These are phyloP conservation scores for Metschnikowia dekortorum DNA, from an alignment of 805 yeast genomes.

Conservation along the genomic window DNA sequence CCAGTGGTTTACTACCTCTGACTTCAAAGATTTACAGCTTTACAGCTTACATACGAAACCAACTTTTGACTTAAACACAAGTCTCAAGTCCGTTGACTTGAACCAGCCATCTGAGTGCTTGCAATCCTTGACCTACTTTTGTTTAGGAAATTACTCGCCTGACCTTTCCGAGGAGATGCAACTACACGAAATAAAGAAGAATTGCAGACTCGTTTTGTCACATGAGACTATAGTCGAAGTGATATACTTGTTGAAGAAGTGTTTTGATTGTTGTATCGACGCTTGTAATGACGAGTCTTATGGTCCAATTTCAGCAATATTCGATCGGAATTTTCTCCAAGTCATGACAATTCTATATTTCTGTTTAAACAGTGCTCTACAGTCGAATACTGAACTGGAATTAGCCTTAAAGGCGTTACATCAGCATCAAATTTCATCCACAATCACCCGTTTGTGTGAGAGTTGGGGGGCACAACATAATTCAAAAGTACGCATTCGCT, in stretches of 20 bases:
- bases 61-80: neutral
- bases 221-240: constrained; percentile 11
- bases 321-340: constrained; percentile 21
- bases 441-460: constrained; percentile 50
- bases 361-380: constrained; percentile 23
- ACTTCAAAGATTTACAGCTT: constrained; percentile 17
- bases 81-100: neutral
- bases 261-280: constrained; percentile 4
- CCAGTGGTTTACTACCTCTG: constrained; percentile 38
- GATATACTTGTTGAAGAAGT: constrained; percentile 9
- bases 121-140: constrained; percentile 8
- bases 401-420: constrained; percentile 14
- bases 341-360: constrained; percentile 34
- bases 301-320: neutral
- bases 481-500: constrained; percentile 46
- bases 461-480: constrained; percentile 59
- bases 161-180: constrained; percentile 7
- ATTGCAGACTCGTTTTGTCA: constrained; percentile 19
- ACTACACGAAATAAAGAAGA: constrained; percentile 4
- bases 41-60: neutral
- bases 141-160: constrained; percentile 11
- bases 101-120: neutral
- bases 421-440: constrained; percentile 37
- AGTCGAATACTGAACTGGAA: neutral
- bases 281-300: neutral